Percentiles rank a stretch among this genome's conserved stretches.
Conservation (phyloP, 768 basidiomycete genomes). For the Boletellus emodensis region DNA sequence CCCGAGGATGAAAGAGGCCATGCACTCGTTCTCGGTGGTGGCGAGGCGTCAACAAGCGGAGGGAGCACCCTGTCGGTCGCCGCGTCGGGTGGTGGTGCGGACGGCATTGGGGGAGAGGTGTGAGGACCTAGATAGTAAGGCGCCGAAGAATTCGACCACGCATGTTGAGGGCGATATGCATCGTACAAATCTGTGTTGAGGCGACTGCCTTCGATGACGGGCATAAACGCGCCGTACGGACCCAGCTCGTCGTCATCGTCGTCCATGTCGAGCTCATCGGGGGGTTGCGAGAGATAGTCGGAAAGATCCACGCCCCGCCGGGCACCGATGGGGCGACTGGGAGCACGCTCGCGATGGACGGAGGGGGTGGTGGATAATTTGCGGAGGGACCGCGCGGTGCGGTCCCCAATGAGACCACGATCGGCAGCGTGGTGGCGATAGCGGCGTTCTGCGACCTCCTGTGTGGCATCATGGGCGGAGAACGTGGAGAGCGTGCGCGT, state of each 20-base stretch:
- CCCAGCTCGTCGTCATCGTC: slow-evolving; percentile 67
- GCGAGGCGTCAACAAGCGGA: slow-evolving; percentile 26
- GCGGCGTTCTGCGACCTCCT: slow-evolving; percentile 79
- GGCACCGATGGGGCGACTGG: slow-evolving; percentile 34
- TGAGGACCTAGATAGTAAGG: slow-evolving; percentile 23
- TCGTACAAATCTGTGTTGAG: slow-evolving; percentile 63
- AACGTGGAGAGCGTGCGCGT: background rate
- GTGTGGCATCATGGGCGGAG: slow-evolving; percentile 2
- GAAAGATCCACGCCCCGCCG: slow-evolving; percentile 38
- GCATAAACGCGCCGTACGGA: slow-evolving; percentile 35
- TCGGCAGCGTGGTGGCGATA: slow-evolving; percentile 50
- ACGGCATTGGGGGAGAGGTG: slow-evolving; percentile 24
- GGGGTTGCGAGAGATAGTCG: slow-evolving; percentile 50
- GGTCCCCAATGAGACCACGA: slow-evolving; percentile 58
- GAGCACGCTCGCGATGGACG: slow-evolving; percentile 47
- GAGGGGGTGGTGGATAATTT: slow-evolving; percentile 51
- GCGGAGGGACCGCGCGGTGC: slow-evolving; percentile 61
- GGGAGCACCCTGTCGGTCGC: slow-evolving; percentile 25
- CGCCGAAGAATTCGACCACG: slow-evolving; percentile 27
- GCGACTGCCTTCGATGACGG: slow-evolving; percentile 49
- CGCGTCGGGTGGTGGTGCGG: slow-evolving; percentile 25
- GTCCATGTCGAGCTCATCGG: slow-evolving; percentile 55
- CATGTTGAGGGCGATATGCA: slow-evolving; percentile 45
- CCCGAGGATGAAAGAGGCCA: slow-evolving; percentile 26
- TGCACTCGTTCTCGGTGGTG: slow-evolving; percentile 15